A percentile compares a stretch with the other conserved stretches of the same genome.
phyloP scores from a whole-genome alignment of 2,329 filamentous ascomycete species.

The Cadophora sp. region DNA sequence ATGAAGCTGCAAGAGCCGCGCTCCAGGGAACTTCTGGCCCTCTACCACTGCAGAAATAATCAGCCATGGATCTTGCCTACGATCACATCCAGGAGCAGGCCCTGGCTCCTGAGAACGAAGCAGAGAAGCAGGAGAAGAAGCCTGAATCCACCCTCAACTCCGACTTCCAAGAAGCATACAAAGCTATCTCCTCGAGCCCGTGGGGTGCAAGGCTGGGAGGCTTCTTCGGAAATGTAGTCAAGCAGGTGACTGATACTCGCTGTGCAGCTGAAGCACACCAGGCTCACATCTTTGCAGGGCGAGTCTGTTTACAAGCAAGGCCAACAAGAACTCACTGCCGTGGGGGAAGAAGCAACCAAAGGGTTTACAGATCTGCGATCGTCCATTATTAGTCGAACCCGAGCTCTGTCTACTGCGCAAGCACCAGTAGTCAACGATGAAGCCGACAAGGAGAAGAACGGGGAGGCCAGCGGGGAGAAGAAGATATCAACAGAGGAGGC shows the following conservation, averaged over 20 bases:
- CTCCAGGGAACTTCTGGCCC: constrained; percentile 2
- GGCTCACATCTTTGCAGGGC: constrained; percentile 57
- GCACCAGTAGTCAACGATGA: constrained; percentile 35
- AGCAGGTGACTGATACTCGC: constrained; percentile 69
- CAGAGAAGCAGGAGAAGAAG: constrained; percentile 54
- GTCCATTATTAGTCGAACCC: constrained; percentile 74
- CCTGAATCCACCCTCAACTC: constrained; percentile 70
- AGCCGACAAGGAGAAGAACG: constrained; percentile 37
- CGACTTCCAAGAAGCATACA: constrained; percentile 95
- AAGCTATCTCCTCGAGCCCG: constrained; percentile 86
- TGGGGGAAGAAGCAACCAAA: constrained; percentile 81
- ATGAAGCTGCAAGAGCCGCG: constrained; percentile 16
- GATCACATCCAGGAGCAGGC: constrained; percentile 93
- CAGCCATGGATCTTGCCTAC: constrained; percentile 90
- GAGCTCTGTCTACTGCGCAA: constrained; percentile 67
- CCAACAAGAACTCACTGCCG: constrained; percentile 81
- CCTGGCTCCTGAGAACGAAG: constrained; percentile 60
- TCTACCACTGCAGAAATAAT: background rate
- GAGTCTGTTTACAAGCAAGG: constrained; percentile 85
- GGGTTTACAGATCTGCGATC: constrained; percentile 75
- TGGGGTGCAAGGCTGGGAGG: constrained; percentile 92
- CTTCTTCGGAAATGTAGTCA: constrained; percentile 89
- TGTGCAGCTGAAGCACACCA: background rate
- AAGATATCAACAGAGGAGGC: constrained; percentile 55
- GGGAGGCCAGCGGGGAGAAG: constrained; percentile 44